Base-by-base conservation (phyloP, 2,329 filamentous ascomycete genomes). In the Berkeleyomyces basicola region DNA sequence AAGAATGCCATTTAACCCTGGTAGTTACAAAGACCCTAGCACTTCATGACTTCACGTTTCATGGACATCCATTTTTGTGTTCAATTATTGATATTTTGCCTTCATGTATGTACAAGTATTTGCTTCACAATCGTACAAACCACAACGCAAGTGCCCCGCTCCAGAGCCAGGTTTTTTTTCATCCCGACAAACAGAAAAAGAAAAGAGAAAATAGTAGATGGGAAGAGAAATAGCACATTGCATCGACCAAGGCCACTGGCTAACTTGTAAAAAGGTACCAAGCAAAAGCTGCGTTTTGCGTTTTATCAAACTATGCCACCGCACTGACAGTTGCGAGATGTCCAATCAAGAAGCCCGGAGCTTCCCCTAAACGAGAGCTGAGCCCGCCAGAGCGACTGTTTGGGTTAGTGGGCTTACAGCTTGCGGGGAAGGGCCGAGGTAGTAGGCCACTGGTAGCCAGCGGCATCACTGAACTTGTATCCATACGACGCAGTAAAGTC, bases 401-500 rank as follows among this genome's bases (percentile, higher is more conserved):
- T 65, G 58, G 61, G 63, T 65, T 65, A 65, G 61, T 53, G 49
- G 53, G 80, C 79, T 83, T 85, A 95, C 80, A 95, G 83, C 80
- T 91, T 91, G 64, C 83, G 82, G 58, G 77, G 76, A 49, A 73
- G 70, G 42, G 83, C 82, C 67, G 84, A 84, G 64, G 87, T 89
- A 64, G 88, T 87, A 43, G 90, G 89, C 91, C 91, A 96, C 76
- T 95, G 90, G 78, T 96, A 96, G 63, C 91, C 91, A 68, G 91
- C 88, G 66, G 91, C 90, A 70, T 99, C 93, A 72, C 88, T 95
- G 79, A 99, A 99, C 76, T 96, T 96, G 82, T 99, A 99, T 67
- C 93, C 93, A 73, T 96, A 99, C 4, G 91, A 96, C 47, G 91
- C 87, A 40, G 92, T 97, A 78, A 99, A 99, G 77, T 99, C 93